phyloP scores from a whole-genome alignment of 176 grass and related monocot genomes.

The Leersia perrieri region DNA sequence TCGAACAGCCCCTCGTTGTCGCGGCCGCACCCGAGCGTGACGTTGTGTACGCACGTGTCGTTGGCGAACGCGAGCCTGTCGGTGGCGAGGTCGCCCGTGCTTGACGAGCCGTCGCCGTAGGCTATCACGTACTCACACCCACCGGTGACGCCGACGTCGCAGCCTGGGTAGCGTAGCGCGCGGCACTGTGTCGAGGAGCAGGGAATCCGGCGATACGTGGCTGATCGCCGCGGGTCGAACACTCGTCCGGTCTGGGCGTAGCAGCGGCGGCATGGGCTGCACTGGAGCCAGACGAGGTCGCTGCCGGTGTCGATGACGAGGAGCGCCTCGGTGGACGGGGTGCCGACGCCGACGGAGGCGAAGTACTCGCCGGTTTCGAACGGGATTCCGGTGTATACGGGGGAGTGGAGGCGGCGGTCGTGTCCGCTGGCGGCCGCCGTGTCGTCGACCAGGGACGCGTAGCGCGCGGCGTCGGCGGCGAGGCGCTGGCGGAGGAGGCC shows the following conservation, averaged over 20 bases:
- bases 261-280: slow-evolving; percentile 71
- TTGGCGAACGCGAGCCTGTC: slow-evolving; percentile 57
- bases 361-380: slow-evolving; percentile 77
- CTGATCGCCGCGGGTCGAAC: slow-evolving; percentile 57
- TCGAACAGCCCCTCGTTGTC: slow-evolving; percentile 61
- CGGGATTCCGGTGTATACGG: slow-evolving; percentile 49
- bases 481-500: slow-evolving; percentile 32
- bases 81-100: slow-evolving; percentile 47
- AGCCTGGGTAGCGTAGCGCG: slow-evolving; percentile 34
- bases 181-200: slow-evolving; percentile 52
- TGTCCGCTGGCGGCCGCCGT: neutral
- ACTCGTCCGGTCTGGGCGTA: slow-evolving; percentile 57
- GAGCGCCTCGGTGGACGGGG: slow-evolving; percentile 42
- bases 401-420: slow-evolving; percentile 27
- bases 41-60: slow-evolving; percentile 15
- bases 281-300: slow-evolving; percentile 80
- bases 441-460: slow-evolving; percentile 12
- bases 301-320: slow-evolving; percentile 90
- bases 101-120: slow-evolving; percentile 66
- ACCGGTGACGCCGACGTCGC: slow-evolving; percentile 27
- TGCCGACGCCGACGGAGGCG: slow-evolving; percentile 55
- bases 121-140: slow-evolving; percentile 49
- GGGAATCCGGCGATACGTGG: slow-evolving; percentile 38
- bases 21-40: slow-evolving; percentile 71
- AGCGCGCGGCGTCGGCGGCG: slow-evolving; percentile 23